A percentile compares a stretch with the other conserved stretches of the same genome.
These are phyloP conservation scores for Hypoxylon lenormandii DNA, from an alignment of 495 filamentous ascomycete genomes.

Conservation along the genomic window DNA sequence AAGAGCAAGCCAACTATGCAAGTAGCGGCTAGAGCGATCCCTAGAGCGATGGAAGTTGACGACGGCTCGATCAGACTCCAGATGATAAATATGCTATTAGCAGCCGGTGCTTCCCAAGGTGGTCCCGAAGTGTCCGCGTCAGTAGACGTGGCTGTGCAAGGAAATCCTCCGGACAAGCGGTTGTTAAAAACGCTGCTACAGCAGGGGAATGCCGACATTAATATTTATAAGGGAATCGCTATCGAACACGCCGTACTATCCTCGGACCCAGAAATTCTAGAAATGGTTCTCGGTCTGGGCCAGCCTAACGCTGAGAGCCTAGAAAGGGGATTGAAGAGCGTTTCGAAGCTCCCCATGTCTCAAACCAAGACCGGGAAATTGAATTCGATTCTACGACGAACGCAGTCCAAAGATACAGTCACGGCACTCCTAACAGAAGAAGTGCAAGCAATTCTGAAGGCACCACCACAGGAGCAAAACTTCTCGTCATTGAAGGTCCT, in stretches of 20 bases:
- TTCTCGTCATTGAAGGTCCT: constrained; percentile 53
- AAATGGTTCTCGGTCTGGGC: constrained; percentile 57
- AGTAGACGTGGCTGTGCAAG: constrained; percentile 49
- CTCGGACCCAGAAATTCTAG: constrained; percentile 55
- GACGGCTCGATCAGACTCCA: constrained; percentile 50
- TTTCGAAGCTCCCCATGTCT: constrained; percentile 51
- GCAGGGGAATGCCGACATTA: constrained; percentile 59
- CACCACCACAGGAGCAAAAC: constrained; percentile 41
- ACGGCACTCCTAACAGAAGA: constrained; percentile 56
- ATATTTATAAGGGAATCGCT: constrained; percentile 53
- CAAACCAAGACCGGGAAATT: constrained; percentile 55
- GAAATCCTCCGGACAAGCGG: constrained; percentile 54
- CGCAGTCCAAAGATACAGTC: constrained; percentile 51
- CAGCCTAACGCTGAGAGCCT: constrained; percentile 53
- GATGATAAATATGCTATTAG: constrained; percentile 57
- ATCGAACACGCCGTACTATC: constrained; percentile 53
- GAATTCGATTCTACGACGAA: constrained; percentile 53
- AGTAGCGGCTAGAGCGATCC: constrained; percentile 52
- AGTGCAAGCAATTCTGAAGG: constrained; percentile 54
- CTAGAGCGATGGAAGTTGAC: constrained; percentile 53
- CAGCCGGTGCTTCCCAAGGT: constrained; percentile 53
- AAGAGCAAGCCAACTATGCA: constrained; percentile 54
- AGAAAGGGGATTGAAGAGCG: constrained; percentile 48
- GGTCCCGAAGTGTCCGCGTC: constrained; percentile 53
- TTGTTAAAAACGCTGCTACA: constrained; percentile 56